Conservation (phyloP, 805 yeast species). For the Monosporozyma unispora region DNA sequence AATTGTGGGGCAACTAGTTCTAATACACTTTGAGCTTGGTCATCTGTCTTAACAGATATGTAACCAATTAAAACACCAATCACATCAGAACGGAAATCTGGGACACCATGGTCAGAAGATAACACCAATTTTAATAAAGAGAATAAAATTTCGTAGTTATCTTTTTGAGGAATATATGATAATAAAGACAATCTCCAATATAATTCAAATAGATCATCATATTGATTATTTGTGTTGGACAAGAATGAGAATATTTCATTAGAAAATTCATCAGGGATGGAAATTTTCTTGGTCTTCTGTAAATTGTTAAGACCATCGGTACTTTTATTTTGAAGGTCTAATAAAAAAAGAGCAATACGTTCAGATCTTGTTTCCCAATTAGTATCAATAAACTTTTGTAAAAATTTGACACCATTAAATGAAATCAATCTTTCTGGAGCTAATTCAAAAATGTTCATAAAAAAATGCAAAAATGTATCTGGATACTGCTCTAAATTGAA, state of each 20-base stretch:
- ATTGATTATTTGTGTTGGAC: neutral
- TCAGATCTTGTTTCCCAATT: slow-evolving; percentile 33
- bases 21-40: slow-evolving; percentile 10
- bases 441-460: slow-evolving; percentile 30
- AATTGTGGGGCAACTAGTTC: slow-evolving; percentile 18
- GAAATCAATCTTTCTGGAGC: slow-evolving; percentile 38
- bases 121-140: slow-evolving; percentile 2
- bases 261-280: slow-evolving; percentile 22
- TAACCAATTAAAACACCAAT: slow-evolving; percentile 34
- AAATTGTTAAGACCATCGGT: slow-evolving; percentile 10
- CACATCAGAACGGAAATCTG: slow-evolving; percentile 34
- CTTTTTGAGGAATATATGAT: slow-evolving; percentile 27
- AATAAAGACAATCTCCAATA: slow-evolving; percentile 46
- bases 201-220: slow-evolving; percentile 29
- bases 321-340: slow-evolving; percentile 24
- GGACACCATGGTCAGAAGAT: neutral
- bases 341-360: slow-evolving; percentile 37
- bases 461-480: slow-evolving; percentile 40
- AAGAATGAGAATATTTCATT: slow-evolving; percentile 4
- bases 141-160: slow-evolving; percentile 12
- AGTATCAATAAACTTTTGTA: slow-evolving; percentile 41
- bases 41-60: slow-evolving; percentile 22
- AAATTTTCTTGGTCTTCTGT: slow-evolving; percentile 29
- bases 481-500: slow-evolving; percentile 33
- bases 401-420: slow-evolving; percentile 33